Base-by-base conservation (phyloP, 73 alveolate species). In the Paramecium tetraurelia region DNA sequence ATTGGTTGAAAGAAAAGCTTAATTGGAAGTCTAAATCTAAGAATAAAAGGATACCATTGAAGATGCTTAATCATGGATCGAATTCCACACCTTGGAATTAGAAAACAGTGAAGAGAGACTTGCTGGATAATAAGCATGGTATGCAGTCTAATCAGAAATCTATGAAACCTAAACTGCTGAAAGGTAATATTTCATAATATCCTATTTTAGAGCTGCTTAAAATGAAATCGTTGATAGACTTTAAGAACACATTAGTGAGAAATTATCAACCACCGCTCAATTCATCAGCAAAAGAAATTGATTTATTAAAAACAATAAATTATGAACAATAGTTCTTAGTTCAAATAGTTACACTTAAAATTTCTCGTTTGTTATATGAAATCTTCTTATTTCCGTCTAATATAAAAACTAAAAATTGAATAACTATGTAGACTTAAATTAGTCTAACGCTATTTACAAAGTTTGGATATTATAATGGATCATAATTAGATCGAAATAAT, bases 231-330 rank as follows among this genome's bases (percentile, higher is more conserved):
- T 80, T 80, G 90, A 80, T 35, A 80, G 90, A 80, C 90, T 80
- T 18, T 80, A 80, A 80, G 90, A 80, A 43, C 90, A 80, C 90
- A 80, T 80, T 76, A 80, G 90, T 63, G 90, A 80, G 50, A 80
- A 80, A 46, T 80, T 80, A 80, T 41, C 90, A 40, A 24, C 76
- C 46, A 80, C 90, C 22, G 90, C 90, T 41, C 72, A 80, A 80
- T 80, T 14, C 50, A 43, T 80, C 57, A 43, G 63, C 70, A 80
- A 43, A 80, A 80, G 90, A 80, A 43, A 80, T 80, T 44, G 46
- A 80, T 43, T 80, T 72, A 72, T 72, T 72, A 72, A 72, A 72
- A 72, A 29, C n/a, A 80, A 80, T 38, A 44, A 80, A 72, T 72
- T 72, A 72, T 72, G 86, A 40, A 72, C 59, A 72, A 72, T 40